Evolutionary conservation across 495 filamentous ascomycete genomes (phyloP).

Genomic region (Cercophora sp.): DNA sequence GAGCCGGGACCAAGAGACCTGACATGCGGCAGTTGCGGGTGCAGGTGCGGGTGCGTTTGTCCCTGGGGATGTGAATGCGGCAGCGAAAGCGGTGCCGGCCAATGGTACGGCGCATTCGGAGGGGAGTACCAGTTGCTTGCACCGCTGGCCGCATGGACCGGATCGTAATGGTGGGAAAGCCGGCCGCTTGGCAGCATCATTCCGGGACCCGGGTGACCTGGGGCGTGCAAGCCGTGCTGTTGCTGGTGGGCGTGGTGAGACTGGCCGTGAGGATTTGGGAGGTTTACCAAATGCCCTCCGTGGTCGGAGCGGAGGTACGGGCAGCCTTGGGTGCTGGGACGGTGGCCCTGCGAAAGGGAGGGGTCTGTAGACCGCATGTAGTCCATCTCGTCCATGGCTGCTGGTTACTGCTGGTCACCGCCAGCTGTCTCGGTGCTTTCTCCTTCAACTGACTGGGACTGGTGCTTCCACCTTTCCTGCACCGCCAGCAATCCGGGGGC

Average conservation of each 20-base stretch:
- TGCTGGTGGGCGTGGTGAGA: slow-evolving; percentile 1
- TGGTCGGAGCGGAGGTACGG: slow-evolving; percentile 12
- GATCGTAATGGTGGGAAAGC: slow-evolving; percentile 21
- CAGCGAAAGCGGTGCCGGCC: slow-evolving; percentile 4
- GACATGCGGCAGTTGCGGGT: not conserved
- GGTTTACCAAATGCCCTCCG: not conserved
- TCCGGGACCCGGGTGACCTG: not conserved
- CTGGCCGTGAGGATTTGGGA: slow-evolving; percentile 2
- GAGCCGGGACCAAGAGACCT: not conserved
- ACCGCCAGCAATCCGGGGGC: not conserved
- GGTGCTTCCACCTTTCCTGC: not conserved
- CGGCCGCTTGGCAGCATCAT: slow-evolving; percentile 1
- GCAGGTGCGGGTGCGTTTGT: not conserved
- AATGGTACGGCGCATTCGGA: slow-evolving; percentile 5
- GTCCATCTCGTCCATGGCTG: slow-evolving; percentile 23
- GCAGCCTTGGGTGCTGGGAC: slow-evolving; percentile 3
- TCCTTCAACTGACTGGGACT: no score
- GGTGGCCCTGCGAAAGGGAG: slow-evolving; percentile 3
- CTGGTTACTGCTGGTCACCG: not conserved
- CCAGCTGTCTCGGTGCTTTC: not conserved
- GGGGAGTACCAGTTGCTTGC: slow-evolving; percentile 14
- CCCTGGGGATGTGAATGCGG: not conserved
- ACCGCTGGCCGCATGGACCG: slow-evolving; percentile 18
- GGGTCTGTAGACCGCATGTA: slow-evolving; percentile 18
- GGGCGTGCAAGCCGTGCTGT: slow-evolving; percentile 1